Evolutionary conservation across 805 yeast species (phyloP).

Genomic region (Candida schatavii): DNA sequence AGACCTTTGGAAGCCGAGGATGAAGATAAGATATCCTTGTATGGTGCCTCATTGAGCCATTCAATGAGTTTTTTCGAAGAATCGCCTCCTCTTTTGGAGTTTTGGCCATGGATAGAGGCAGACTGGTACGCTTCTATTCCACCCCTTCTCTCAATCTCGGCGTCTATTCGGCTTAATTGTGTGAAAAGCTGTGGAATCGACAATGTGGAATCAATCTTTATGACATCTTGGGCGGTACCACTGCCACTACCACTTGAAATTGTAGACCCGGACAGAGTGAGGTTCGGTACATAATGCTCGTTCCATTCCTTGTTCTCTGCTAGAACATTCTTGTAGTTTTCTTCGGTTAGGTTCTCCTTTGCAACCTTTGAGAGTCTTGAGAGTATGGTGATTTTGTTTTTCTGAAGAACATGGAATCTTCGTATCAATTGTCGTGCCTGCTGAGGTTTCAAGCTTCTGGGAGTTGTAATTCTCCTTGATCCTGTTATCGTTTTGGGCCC

Average conservation of each 20-base stretch:
- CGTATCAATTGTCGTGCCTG: constrained; percentile 75
- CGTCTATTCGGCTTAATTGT: constrained; percentile 53
- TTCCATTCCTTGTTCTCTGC: constrained; percentile 3
- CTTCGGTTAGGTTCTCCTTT: constrained; percentile 17
- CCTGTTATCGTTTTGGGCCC: constrained; percentile 33
- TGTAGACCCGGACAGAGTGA: constrained; percentile 6
- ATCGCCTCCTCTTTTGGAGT: constrained; percentile 79
- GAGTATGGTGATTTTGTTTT: constrained; percentile 46
- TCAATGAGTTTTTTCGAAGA: constrained; percentile 78
- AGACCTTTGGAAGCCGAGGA: constrained; percentile 6
- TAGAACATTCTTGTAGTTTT: constrained; percentile 13
- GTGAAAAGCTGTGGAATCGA: constrained; percentile 15
- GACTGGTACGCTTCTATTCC: constrained; percentile 78
- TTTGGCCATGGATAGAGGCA: constrained; percentile 87
- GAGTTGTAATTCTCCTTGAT: constrained; percentile 16
- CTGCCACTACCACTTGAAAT: background rate
- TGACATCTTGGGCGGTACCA: constrained; percentile 9
- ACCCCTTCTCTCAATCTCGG: constrained; percentile 63
- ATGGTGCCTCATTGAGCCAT: constrained; percentile 51
- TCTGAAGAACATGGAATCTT: constrained; percentile 69
- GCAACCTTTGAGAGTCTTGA: constrained; percentile 20
- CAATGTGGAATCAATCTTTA: constrained; percentile 17
- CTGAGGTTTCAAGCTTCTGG: constrained; percentile 58
- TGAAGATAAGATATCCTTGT: background rate
- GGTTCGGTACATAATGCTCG: constrained; percentile 8